Percentiles rank a stretch among this genome's conserved stretches.
Evolutionary conservation across 805 yeast species (phyloP).

Genomic region (Lipomyces starkeyi): DNA sequence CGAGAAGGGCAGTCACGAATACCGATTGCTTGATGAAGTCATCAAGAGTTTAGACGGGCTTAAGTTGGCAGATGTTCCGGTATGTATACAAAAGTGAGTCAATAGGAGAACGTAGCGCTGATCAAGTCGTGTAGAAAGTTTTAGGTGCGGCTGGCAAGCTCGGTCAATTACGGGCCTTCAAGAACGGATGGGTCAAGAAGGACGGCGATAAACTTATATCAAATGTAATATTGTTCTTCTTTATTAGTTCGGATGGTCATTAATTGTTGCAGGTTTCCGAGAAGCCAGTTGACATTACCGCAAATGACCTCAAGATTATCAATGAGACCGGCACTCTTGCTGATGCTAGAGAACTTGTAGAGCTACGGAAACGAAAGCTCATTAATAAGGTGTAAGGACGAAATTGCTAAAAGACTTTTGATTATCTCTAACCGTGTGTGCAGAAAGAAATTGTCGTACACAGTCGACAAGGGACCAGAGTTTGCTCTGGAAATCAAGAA

Average conservation of each 20-base stretch:
- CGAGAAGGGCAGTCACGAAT: slow-evolving; percentile 86
- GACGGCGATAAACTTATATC: slow-evolving; percentile 80
- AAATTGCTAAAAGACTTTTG: background rate
- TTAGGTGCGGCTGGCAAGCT: slow-evolving; percentile 85
- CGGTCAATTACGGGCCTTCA: slow-evolving; percentile 98
- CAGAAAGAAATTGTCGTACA: slow-evolving; percentile 75
- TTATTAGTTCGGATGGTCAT: background rate
- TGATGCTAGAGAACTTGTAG: slow-evolving; percentile 72
- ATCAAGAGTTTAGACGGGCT: slow-evolving; percentile 76
- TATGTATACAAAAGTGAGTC: slow-evolving; percentile 36
- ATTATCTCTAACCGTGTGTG: background rate
- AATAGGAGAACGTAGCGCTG: background rate
- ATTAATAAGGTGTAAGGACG: slow-evolving; percentile 52
- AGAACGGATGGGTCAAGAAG: slow-evolving; percentile 93
- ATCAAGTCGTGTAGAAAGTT: slow-evolving; percentile 50
- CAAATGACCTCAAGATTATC: slow-evolving; percentile 64
- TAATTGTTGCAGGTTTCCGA: slow-evolving; percentile 40
- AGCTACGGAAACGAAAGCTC: slow-evolving; percentile 93
- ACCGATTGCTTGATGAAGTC: slow-evolving; percentile 75
- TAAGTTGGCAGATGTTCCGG: slow-evolving; percentile 66
- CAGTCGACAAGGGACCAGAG: slow-evolving; percentile 78
- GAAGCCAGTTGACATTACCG: slow-evolving; percentile 70
- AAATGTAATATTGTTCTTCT: slow-evolving; percentile 40
- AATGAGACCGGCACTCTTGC: slow-evolving; percentile 59
- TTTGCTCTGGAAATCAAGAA: slow-evolving; percentile 81